Conservation (phyloP, 2,329 filamentous ascomycete genomes). For the Chaetomiaceae sp. region DNA sequence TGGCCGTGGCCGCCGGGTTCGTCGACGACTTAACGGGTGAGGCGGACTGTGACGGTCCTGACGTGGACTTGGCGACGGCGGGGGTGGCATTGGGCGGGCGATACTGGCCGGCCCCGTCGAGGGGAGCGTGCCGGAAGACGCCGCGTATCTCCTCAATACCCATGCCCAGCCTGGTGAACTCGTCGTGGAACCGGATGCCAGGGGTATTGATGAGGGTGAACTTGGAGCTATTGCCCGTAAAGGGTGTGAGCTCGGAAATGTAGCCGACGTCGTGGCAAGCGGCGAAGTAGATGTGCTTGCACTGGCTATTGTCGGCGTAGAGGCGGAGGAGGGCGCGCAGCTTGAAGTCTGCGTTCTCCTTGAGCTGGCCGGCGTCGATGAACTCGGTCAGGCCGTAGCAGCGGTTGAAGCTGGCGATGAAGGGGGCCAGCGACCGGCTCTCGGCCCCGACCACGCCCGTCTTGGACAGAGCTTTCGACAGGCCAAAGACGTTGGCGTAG, state of each 20-base stretch:
- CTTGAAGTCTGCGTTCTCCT: slow-evolving; percentile 58
- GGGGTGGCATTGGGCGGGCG: background rate
- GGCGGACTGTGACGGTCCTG: background rate
- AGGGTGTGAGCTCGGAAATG: slow-evolving; percentile 51
- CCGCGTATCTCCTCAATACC: slow-evolving; percentile 47
- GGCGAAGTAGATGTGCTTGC: slow-evolving; percentile 61
- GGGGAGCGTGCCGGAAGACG: slow-evolving; percentile 41
- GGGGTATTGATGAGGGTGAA: slow-evolving; percentile 49
- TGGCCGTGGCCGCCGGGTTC: background rate
- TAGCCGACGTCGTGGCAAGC: slow-evolving; percentile 59
- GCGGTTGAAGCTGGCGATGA: slow-evolving; percentile 53
- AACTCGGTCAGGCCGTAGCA: slow-evolving; percentile 57
- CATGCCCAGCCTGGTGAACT: slow-evolving; percentile 50
- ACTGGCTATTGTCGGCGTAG: slow-evolving; percentile 55
- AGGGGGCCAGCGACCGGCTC: slow-evolving; percentile 51
- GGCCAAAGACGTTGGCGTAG: slow-evolving; percentile 51
- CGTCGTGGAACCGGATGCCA: slow-evolving; percentile 37
- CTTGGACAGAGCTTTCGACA: slow-evolving; percentile 48
- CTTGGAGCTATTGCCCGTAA: slow-evolving; percentile 43
- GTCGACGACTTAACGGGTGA: background rate
- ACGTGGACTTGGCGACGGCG: background rate
- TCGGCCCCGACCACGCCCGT: slow-evolving; percentile 48
- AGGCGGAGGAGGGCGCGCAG: slow-evolving; percentile 47
- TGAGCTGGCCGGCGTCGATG: slow-evolving; percentile 56
- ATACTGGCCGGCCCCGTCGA: slow-evolving; percentile 6